These are phyloP conservation scores for Beverwykella pulmonaria DNA, from an alignment of 495 filamentous ascomycete genomes.

Conservation along the genomic window DNA sequence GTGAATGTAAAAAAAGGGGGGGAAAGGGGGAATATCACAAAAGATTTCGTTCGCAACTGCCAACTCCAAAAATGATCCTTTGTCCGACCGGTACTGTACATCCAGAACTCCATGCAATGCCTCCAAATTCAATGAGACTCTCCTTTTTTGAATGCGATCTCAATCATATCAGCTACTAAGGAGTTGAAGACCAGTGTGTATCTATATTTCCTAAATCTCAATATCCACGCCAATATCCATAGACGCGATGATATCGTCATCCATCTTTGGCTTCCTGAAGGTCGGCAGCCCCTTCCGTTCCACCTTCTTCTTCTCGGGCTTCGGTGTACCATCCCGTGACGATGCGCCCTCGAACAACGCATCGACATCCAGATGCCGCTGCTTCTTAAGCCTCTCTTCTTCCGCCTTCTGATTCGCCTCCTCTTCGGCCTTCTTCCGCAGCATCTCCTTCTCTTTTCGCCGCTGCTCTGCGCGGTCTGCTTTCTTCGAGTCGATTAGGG, in stretches of 20 bases:
- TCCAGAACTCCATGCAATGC: slow-evolving; percentile 2
- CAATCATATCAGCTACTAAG: too few relatives aligned
- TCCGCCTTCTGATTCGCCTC: slow-evolving; percentile 43
- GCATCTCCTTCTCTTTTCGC: slow-evolving; percentile 49
- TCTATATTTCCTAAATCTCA: slow-evolving; percentile 47
- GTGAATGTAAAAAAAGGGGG: too few relatives aligned
- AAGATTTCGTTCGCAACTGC: too few relatives aligned
- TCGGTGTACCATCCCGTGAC: slow-evolving; percentile 55
- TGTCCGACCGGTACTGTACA: too few relatives aligned
- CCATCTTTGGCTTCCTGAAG: slow-evolving; percentile 44
- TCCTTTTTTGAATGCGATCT: neutral
- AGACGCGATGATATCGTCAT: slow-evolving; percentile 48
- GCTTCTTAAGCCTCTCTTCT: slow-evolving; percentile 34
- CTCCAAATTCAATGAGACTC: neutral
- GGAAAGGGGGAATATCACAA: too few relatives aligned
- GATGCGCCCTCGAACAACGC: slow-evolving; percentile 48
- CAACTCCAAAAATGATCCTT: neutral
- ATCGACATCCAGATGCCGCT: slow-evolving; percentile 34
- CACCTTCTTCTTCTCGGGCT: slow-evolving; percentile 40
- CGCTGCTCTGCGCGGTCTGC: slow-evolving; percentile 56
- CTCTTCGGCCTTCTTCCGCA: slow-evolving; percentile 42
- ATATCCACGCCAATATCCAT: slow-evolving; percentile 52
- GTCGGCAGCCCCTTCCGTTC: slow-evolving; percentile 41
- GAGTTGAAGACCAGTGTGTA: too few relatives aligned
- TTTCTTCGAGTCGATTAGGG: slow-evolving; percentile 61